These are phyloP conservation scores for Chaetoscypha palmicola DNA, from an alignment of 2,329 filamentous ascomycete species.

Conservation along the genomic window DNA sequence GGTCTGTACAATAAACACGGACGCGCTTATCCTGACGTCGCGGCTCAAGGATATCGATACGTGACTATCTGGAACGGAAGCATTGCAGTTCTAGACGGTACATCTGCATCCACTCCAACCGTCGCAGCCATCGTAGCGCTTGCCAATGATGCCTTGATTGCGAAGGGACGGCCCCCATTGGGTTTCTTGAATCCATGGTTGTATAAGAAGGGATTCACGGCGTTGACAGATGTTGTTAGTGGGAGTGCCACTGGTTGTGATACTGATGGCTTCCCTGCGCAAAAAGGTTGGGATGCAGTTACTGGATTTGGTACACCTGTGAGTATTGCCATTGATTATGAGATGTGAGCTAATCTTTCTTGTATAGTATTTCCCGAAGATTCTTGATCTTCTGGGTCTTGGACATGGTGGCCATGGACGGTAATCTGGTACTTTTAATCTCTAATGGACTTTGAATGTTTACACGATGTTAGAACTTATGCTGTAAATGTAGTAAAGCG, in stretches of 20 bases:
- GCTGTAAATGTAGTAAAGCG: too few species aligned
- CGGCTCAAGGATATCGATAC: conserved; percentile 53
- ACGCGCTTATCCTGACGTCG: conserved; percentile 45
- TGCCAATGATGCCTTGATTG: conserved; percentile 54
- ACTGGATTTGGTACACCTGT: conserved; percentile 33
- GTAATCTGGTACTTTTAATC: too few species aligned
- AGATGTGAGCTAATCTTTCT: too few species aligned
- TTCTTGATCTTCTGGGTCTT: not conserved
- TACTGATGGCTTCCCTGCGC: conserved; percentile 24
- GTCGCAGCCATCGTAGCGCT: conserved; percentile 51
- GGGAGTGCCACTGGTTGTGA: conserved; percentile 34
- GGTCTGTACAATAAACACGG: conserved; percentile 39
- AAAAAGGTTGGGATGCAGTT: conserved; percentile 32
- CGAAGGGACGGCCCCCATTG: conserved; percentile 38
- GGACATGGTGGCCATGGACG: not conserved
- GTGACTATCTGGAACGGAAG: conserved; percentile 32
- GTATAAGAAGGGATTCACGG: conserved; percentile 32
- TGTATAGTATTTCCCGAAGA: not conserved
- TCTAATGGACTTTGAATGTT: too few species aligned
- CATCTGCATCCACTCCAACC: conserved; percentile 47
- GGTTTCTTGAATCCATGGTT: conserved; percentile 40
- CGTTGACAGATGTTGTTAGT: conserved; percentile 33
- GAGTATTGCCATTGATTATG: too few species aligned
- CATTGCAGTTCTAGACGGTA: conserved; percentile 39
- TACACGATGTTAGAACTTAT: too few species aligned